phyloP scores from a whole-genome alignment of 2,329 filamentous ascomycete genomes.

The Aspergillus tubingensis region DNA sequence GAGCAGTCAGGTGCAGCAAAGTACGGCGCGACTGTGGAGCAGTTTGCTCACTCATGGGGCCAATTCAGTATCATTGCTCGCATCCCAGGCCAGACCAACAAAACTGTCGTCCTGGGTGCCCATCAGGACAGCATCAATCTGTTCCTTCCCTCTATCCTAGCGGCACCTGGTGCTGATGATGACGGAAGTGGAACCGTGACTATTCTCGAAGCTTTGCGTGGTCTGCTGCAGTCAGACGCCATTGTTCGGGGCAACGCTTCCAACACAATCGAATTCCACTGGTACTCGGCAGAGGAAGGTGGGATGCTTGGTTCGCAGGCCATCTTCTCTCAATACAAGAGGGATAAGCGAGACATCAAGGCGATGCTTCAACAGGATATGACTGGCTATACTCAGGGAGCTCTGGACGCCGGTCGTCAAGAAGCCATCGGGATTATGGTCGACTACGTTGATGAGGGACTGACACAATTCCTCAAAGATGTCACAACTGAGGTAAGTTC shows the following conservation, averaged over 20 bases:
- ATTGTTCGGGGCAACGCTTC: constrained; percentile 69
- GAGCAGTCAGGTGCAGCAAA: constrained; percentile 68
- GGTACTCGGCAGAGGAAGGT: constrained; percentile 90
- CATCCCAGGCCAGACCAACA: constrained; percentile 81
- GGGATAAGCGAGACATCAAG: constrained; percentile 72
- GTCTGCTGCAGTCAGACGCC: constrained; percentile 71
- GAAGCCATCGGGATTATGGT: constrained; percentile 92
- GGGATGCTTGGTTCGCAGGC: constrained; percentile 86
- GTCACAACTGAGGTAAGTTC: constrained; percentile 67
- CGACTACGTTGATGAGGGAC: constrained; percentile 78
- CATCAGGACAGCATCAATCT: constrained; percentile 96
- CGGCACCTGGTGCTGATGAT: constrained; percentile 91
- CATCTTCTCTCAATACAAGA: constrained; percentile 80
- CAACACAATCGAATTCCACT: constrained; percentile 95
- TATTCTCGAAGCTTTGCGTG: constrained; percentile 86
- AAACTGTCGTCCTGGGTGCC: constrained; percentile 84
- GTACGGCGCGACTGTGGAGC: constrained; percentile 66
- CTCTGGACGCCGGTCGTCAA: constrained; percentile 75
- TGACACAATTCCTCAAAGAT: constrained; percentile 89
- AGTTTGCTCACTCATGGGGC: constrained; percentile 81
- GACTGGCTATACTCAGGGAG: constrained; percentile 85
- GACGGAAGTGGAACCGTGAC: constrained; percentile 92
- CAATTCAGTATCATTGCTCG: constrained; percentile 90
- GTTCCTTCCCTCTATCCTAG: constrained; percentile 78
- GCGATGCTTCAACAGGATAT: constrained; percentile 99